These are phyloP conservation scores for Phytophthora podocarpi DNA, from an alignment of 352 stramenopile genomes.

Conservation along the genomic window DNA sequence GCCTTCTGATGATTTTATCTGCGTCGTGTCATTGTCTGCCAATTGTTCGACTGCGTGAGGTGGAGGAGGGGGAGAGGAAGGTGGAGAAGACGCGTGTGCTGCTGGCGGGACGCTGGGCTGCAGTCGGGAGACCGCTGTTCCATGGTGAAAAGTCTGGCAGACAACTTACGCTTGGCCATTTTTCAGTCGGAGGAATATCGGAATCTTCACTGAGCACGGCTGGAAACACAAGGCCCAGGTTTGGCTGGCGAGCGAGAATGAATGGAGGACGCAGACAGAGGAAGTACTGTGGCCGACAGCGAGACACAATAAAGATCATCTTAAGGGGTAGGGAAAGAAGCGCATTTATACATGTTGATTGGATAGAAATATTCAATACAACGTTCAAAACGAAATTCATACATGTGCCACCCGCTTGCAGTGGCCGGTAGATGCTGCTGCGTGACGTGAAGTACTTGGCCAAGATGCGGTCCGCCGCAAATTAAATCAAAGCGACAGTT, in stretches of 20 bases:
- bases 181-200: constrained; percentile 83
- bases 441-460: too few relatives aligned
- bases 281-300: constrained; percentile 27
- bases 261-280: constrained; percentile 41
- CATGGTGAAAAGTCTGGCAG: constrained; percentile 1
- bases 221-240: neutral
- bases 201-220: constrained; percentile 46
- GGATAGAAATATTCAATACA: constrained; percentile 6
- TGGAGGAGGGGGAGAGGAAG: neutral
- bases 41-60: neutral
- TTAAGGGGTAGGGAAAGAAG: constrained; percentile 17
- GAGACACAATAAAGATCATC: constrained; percentile 37
- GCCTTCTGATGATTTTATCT: too few relatives aligned
- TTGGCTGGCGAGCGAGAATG: constrained; percentile 38
- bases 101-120: neutral
- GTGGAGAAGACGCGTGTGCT: neutral
- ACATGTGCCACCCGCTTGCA: too few relatives aligned
- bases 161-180: constrained; percentile 90
- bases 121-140: neutral
- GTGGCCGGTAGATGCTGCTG: too few relatives aligned
- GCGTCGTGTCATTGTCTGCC: neutral
- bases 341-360: neutral
- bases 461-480: too few relatives aligned
- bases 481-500: neutral
- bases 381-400: neutral